Conservation (phyloP, 495 filamentous ascomycete species). For the Cercophora samala region DNA sequence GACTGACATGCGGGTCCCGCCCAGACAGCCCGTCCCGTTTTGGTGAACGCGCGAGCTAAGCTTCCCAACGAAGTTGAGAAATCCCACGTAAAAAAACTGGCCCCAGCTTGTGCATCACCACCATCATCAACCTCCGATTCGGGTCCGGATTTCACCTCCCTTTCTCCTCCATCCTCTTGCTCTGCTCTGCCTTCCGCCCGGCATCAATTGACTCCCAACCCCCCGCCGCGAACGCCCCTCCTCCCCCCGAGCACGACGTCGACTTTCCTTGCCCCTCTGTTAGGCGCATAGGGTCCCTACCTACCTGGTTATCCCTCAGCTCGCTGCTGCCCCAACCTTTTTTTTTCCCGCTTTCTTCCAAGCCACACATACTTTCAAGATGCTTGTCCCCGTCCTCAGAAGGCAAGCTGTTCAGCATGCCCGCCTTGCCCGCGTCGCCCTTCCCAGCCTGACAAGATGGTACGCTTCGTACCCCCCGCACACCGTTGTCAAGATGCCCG, state of each 20-base stretch:
- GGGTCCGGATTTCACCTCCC: conserved; percentile 10
- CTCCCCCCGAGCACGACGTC: background rate
- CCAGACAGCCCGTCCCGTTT: conserved; percentile 25
- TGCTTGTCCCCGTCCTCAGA: conserved; percentile 54
- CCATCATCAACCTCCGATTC: conserved; percentile 28
- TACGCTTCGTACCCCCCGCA: conserved; percentile 80
- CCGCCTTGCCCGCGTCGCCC: conserved; percentile 38
- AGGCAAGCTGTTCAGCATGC: conserved; percentile 52
- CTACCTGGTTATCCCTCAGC: conserved; percentile 23
- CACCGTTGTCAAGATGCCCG: conserved; percentile 95
- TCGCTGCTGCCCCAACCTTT: conserved; percentile 24
- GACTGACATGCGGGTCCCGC: conserved; percentile 14
- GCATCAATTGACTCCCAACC: conserved; percentile 28
- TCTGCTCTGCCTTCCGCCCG: background rate
- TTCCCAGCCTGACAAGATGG: conserved; percentile 53
- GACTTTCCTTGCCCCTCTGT: background rate
- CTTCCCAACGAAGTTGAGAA: conserved; percentile 31
- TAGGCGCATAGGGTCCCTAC: conserved; percentile 29
- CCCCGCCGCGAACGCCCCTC: background rate
- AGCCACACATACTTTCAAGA: conserved; percentile 36
- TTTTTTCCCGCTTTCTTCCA: conserved; percentile 11
- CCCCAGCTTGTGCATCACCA: conserved; percentile 26
- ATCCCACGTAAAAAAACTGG: conserved; percentile 34
- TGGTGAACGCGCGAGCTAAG: conserved; percentile 28
- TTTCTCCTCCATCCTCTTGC: conserved; percentile 5